These are phyloP conservation scores for Populus alba DNA, from an alignment of 345 rosid genomes.

Conservation along the genomic window DNA sequence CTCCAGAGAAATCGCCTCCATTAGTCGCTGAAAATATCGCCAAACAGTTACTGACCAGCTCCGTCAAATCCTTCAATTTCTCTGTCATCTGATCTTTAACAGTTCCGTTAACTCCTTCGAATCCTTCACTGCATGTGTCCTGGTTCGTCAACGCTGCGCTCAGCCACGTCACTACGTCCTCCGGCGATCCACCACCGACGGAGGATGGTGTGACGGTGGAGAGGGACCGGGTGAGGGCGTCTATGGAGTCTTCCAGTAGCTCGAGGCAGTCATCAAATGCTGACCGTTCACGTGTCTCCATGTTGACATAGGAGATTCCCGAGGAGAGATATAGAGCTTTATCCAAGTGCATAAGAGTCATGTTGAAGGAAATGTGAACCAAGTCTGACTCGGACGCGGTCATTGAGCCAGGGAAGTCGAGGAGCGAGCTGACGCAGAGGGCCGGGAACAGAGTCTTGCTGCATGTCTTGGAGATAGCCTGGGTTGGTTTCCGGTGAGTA, in stretches of 20 bases:
- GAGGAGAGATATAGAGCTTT: conserved; percentile 67
- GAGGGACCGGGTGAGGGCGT: conserved; percentile 72
- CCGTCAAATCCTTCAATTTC: conserved; percentile 68
- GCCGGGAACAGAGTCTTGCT: conserved; percentile 57
- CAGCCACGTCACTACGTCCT: conserved; percentile 93
- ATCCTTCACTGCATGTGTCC: conserved; percentile 91
- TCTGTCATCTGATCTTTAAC: conserved; percentile 62
- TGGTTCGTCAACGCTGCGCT: conserved; percentile 90
- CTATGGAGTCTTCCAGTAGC: conserved; percentile 79
- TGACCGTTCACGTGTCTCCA: conserved; percentile 61
- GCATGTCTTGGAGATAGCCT: conserved; percentile 70
- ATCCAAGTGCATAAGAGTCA: conserved; percentile 80
- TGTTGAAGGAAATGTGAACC: conserved; percentile 88
- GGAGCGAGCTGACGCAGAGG: conserved; percentile 66
- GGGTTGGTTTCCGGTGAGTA: conserved; percentile 53
- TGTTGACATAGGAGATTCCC: conserved; percentile 46
- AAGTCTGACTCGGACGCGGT: conserved; percentile 62
- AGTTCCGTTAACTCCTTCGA: conserved; percentile 47
- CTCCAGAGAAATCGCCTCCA: conserved; percentile 65
- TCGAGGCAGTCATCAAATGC: conserved; percentile 89
- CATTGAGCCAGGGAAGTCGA: conserved; percentile 62
- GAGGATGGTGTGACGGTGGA: conserved; percentile 37
- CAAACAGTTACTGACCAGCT: conserved; percentile 83
- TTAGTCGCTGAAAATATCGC: conserved; percentile 61
- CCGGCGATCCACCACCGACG: conserved; percentile 25